These are phyloP conservation scores for Moringa oleifera DNA, from an alignment of 345 rosid species.

Conservation along the genomic window DNA sequence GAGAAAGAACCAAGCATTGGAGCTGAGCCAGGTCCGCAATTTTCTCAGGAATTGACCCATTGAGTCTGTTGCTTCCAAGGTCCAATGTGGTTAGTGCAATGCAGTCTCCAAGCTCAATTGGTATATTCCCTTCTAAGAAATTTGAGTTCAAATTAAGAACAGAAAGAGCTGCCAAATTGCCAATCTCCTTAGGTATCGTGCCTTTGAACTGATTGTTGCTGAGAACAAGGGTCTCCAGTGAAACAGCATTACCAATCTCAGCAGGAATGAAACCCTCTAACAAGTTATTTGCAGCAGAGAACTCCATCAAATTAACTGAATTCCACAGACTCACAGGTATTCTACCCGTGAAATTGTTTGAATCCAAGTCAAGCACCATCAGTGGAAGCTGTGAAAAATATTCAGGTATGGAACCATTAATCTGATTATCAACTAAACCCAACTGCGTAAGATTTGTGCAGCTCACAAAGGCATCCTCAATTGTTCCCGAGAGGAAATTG, in stretches of 20 bases:
- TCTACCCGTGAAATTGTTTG: conserved; percentile 63
- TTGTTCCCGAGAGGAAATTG: conserved; percentile 46
- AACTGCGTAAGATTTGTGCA: conserved; percentile 65
- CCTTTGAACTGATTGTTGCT: conserved; percentile 55
- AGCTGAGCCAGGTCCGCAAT: conserved; percentile 58
- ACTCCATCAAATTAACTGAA: conserved; percentile 58
- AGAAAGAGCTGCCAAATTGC: conserved; percentile 56
- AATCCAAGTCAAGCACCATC: conserved; percentile 66
- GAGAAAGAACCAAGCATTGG: conserved; percentile 80
- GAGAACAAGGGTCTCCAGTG: conserved; percentile 58
- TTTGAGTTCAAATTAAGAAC: conserved; percentile 72
- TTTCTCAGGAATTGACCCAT: conserved; percentile 59
- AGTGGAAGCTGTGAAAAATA: conserved; percentile 66
- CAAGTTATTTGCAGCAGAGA: conserved; percentile 59
- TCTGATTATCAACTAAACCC: conserved; percentile 43
- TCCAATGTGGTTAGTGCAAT: conserved; percentile 64
- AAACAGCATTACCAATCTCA: conserved; percentile 58
- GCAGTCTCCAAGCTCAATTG: conserved; percentile 64
- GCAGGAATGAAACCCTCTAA: conserved; percentile 50
- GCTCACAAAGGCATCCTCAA: conserved; percentile 50
- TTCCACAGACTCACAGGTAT: conserved; percentile 65
- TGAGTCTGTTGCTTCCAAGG: conserved; percentile 66
- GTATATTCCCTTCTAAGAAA: conserved; percentile 57
- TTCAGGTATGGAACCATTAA: conserved; percentile 55
- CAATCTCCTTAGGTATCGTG: conserved; percentile 61